These are phyloP conservation scores for Coemansia sp. DNA, from an alignment of 192 early-diverging fungal genomes.

Conservation along the genomic window DNA sequence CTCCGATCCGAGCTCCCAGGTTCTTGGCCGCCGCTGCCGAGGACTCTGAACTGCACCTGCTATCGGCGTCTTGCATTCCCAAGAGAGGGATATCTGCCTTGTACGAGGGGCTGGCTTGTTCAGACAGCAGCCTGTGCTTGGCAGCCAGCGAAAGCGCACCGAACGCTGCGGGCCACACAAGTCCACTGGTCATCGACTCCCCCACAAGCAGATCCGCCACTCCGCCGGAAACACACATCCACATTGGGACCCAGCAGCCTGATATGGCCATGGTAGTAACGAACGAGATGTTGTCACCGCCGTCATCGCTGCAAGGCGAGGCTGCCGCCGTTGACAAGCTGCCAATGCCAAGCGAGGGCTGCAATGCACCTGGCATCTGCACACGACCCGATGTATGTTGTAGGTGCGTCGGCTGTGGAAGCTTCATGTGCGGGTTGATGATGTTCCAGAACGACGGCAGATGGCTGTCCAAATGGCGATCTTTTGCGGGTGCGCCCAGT, in stretches of 20 bases:
- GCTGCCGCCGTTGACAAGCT: conserved; percentile 11
- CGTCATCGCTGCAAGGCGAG: too few species aligned
- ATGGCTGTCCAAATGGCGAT: background rate
- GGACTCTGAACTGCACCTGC: background rate
- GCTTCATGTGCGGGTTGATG: conserved; percentile 26
- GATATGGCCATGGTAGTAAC: too few species aligned
- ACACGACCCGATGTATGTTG: too few species aligned
- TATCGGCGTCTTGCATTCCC: background rate
- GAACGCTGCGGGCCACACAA: conserved; percentile 2
- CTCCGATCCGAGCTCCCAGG: conserved; percentile 37
- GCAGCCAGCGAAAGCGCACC: background rate
- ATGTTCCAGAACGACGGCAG: conserved; percentile 41
- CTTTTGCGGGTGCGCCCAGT: background rate
- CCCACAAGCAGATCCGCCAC: conserved; percentile 10
- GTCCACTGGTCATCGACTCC: background rate
- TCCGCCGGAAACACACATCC: conserved; percentile 16
- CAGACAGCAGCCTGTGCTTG: background rate
- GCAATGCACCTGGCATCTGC: conserved; percentile 27
- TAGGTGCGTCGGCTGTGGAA: background rate
- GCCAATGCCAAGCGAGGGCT: conserved; percentile 16
- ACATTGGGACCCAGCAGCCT: conserved; percentile 20
- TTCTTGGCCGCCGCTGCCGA: background rate
- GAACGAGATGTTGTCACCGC: too few species aligned
- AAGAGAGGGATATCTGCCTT: background rate
- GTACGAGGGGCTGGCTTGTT: background rate